Percentiles rank a stretch among this genome's conserved stretches.
These are phyloP conservation scores for Prunus kanzakura DNA, from an alignment of 306 rosid genomes.

Conservation along the genomic window DNA sequence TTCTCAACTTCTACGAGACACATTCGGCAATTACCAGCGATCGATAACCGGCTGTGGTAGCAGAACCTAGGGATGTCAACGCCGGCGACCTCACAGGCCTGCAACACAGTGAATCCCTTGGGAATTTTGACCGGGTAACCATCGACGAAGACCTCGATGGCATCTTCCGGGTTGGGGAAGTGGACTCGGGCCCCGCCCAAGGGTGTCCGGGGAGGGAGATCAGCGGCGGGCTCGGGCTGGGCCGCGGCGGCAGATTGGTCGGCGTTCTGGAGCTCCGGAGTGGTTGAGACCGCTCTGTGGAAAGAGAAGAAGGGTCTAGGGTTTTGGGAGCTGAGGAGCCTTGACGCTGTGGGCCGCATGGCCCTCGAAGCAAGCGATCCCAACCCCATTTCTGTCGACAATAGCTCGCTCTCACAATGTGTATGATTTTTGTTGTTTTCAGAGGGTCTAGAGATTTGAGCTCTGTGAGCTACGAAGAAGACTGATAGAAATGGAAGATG, in stretches of 20 bases:
- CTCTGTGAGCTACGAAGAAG: neutral
- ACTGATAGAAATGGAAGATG: neutral
- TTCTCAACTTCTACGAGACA: constrained; percentile 99
- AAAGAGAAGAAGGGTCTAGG: constrained; percentile 36
- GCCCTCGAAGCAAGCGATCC: constrained; percentile 75
- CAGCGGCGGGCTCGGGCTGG: constrained; percentile 37
- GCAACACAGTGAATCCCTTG: constrained; percentile 89
- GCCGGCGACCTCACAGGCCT: constrained; percentile 97
- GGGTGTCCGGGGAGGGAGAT: constrained; percentile 58
- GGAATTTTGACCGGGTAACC: constrained; percentile 93
- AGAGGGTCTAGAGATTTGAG: neutral
- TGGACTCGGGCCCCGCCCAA: constrained; percentile 79
- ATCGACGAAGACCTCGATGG: constrained; percentile 89
- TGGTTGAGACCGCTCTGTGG: constrained; percentile 58
- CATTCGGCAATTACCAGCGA: constrained; percentile 98
- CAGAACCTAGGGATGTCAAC: constrained; percentile 93
- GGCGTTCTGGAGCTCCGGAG: constrained; percentile 70
- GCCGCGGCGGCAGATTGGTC: constrained; percentile 60
- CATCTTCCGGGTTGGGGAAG: constrained; percentile 73
- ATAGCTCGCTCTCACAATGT: neutral
- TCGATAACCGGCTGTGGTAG: constrained; percentile 85
- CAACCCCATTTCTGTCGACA: constrained; percentile 58
- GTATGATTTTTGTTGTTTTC: neutral
- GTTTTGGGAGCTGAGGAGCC: constrained; percentile 46
- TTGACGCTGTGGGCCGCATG: constrained; percentile 59